Percentiles rank a stretch among this genome's conserved stretches.
Evolutionary conservation across 1,284 basidiomycete species (phyloP).

Genomic region (Xerocomus amazonicus): DNA sequence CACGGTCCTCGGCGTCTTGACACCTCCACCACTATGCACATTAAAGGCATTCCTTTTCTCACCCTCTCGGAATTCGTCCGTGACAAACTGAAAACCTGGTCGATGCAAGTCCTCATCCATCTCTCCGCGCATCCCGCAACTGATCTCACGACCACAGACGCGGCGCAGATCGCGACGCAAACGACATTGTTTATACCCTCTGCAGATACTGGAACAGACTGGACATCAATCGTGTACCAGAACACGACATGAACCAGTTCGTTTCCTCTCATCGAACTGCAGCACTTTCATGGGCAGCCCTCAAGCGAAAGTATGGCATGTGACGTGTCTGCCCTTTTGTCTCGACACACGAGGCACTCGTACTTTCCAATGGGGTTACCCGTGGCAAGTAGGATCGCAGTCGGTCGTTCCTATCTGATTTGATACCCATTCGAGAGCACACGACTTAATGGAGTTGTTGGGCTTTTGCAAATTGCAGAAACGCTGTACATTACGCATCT

Average conservation of each 20-base stretch:
- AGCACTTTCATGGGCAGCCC: slow-evolving; percentile 62
- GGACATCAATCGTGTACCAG: slow-evolving; percentile 76
- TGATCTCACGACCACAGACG: slow-evolving; percentile 42
- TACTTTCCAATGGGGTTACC: not conserved
- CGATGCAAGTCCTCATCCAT: slow-evolving; percentile 49
- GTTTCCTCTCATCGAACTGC: slow-evolving; percentile 51
- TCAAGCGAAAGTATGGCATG: slow-evolving; percentile 68
- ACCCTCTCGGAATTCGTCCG: slow-evolving; percentile 76
- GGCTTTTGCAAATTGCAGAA: slow-evolving; percentile 14
- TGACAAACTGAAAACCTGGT: slow-evolving; percentile 74
- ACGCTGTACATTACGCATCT: slow-evolving; percentile 22
- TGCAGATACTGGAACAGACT: slow-evolving; percentile 71
- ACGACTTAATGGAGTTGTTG: slow-evolving; percentile 15
- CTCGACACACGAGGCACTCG: slow-evolving; percentile 1
- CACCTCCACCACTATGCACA: slow-evolving; percentile 54
- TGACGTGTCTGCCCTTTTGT: slow-evolving; percentile 13
- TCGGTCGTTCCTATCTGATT: slow-evolving; percentile 28
- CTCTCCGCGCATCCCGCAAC: not conserved
- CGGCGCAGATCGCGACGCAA: slow-evolving; percentile 62
- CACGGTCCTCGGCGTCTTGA: slow-evolving; percentile 72
- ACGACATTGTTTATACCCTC: slow-evolving; percentile 65
- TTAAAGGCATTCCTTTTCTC: slow-evolving; percentile 70
- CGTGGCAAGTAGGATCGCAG: not conserved
- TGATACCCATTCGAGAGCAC: slow-evolving; percentile 20
- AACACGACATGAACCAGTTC: slow-evolving; percentile 75